A percentile compares a stretch with the other conserved stretches of the same genome.
Evolutionary conservation across 768 basidiomycete genomes (phyloP).

Genomic region (Tylopilus rubrobrunneus): DNA sequence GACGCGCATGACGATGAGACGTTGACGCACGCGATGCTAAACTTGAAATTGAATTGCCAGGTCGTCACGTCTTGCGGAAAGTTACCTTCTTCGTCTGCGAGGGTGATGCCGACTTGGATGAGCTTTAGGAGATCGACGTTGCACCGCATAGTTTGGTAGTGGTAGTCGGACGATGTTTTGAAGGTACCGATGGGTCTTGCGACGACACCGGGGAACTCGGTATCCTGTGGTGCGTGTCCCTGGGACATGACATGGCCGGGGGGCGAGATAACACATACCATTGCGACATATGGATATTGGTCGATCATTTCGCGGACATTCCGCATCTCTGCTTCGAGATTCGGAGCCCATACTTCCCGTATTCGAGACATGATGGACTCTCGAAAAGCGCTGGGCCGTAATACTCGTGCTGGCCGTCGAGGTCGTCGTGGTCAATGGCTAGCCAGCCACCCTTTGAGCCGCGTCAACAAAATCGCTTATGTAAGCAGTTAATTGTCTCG

Average conservation of each 20-base stretch:
- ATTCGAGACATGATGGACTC: conserved; percentile 65
- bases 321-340: conserved; percentile 90
- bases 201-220: conserved; percentile 98
- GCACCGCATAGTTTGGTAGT: conserved; percentile 99
- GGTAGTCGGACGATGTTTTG: conserved; percentile 96
- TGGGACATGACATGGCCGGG: conserved; percentile 3
- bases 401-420: conserved; percentile 1
- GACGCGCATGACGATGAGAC: background rate
- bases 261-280: conserved; percentile 49
- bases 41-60: conserved; percentile 99
- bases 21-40: conserved; percentile 71
- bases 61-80: conserved; percentile 87
- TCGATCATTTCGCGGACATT: conserved; percentile 85
- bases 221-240: conserved; percentile 61
- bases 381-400: conserved; percentile 1
- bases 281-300: conserved; percentile 88
- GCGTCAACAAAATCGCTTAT: conserved; percentile 24
- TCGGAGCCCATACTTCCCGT: conserved; percentile 93
- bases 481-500: conserved; percentile 17
- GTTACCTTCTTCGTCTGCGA: conserved; percentile 92
- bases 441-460: conserved; percentile 14
- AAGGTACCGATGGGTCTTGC: conserved; percentile 95
- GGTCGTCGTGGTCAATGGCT: conserved; percentile 21
- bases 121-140: conserved; percentile 98
- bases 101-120: conserved; percentile 94